A percentile compares a stretch with the other conserved stretches of the same genome.
Conservation (phyloP, 164 flowering plant genomes). For the Akebia trifoliata region DNA sequence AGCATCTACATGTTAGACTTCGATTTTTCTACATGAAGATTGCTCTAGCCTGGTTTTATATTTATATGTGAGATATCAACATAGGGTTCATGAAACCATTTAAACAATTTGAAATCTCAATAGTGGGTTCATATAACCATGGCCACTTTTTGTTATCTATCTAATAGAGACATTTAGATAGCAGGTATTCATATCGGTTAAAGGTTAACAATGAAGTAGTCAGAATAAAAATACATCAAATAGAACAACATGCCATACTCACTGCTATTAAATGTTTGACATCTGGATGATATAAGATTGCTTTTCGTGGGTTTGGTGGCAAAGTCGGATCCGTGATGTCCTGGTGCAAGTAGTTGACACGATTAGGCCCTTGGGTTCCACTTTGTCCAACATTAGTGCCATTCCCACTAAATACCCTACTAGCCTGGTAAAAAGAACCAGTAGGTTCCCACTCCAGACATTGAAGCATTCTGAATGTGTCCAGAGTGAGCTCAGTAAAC, state of each 20-base stretch:
- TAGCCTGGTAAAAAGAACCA: constrained; percentile 69
- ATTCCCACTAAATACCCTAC: constrained; percentile 19
- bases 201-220: not conserved
- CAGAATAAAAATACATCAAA: not conserved
- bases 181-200: not conserved
- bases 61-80: not conserved
- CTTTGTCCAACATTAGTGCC: constrained; percentile 34
- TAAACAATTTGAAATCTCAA: no score
- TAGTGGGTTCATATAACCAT: no score
- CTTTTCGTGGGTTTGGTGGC: constrained; percentile 82
- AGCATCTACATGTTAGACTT: no score
- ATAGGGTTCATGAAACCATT: not conserved
- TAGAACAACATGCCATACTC: constrained; percentile 31
- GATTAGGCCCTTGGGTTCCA: constrained; percentile 44
- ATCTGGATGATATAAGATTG: constrained; percentile 69
- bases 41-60: not conserved
- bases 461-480: constrained; percentile 88
- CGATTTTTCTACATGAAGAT: not conserved
- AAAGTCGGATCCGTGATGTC: constrained; percentile 64
- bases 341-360: constrained; percentile 29
- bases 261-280: constrained; percentile 74
- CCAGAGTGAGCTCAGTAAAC: constrained; percentile 79
- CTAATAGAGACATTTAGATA: not conserved
- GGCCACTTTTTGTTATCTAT: not conserved
- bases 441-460: constrained; percentile 96